These are phyloP conservation scores for Suillus ampliporus DNA, from an alignment of 768 basidiomycete genomes.

Conservation along the genomic window DNA sequence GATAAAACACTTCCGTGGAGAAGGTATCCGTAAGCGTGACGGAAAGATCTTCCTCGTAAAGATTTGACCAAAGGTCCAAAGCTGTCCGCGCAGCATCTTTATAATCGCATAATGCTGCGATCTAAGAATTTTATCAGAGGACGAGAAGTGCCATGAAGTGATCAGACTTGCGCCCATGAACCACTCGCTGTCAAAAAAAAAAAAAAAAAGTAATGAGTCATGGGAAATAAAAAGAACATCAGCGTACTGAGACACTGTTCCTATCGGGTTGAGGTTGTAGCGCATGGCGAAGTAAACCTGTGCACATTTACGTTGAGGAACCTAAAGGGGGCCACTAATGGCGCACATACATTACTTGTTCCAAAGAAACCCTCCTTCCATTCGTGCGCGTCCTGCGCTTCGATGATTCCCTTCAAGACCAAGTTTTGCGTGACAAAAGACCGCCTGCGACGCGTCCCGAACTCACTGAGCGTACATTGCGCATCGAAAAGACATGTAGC, in stretches of 20 bases:
- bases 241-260: conserved; percentile 87
- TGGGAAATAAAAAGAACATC: conserved; percentile 7
- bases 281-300: conserved; percentile 88
- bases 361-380: conserved; percentile 53
- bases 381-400: conserved; percentile 48
- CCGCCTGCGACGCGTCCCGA: conserved; percentile 84
- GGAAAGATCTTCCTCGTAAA: conserved; percentile 58
- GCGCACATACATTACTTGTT: conserved; percentile 79
- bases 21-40: conserved; percentile 96
- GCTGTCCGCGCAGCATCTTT: conserved; percentile 73
- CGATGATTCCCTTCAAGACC: conserved; percentile 70
- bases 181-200: conserved; percentile 67
- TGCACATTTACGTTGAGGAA: conserved; percentile 9
- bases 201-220: conserved; percentile 7
- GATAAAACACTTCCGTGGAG: conserved; percentile 85
- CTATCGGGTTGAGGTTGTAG: conserved; percentile 67
- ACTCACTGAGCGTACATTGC: conserved; percentile 81
- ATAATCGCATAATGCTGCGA: conserved; percentile 87
- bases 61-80: conserved; percentile 86
- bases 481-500: conserved; percentile 63
- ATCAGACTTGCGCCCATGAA: conserved; percentile 75
- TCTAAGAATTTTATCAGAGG: conserved; percentile 44
- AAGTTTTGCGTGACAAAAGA: conserved; percentile 78
- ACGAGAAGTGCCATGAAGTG: neutral
- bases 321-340: conserved; percentile 21